These are phyloP conservation scores for Xylaria sp. DNA, from an alignment of 2,329 filamentous ascomycete species.

Conservation along the genomic window DNA sequence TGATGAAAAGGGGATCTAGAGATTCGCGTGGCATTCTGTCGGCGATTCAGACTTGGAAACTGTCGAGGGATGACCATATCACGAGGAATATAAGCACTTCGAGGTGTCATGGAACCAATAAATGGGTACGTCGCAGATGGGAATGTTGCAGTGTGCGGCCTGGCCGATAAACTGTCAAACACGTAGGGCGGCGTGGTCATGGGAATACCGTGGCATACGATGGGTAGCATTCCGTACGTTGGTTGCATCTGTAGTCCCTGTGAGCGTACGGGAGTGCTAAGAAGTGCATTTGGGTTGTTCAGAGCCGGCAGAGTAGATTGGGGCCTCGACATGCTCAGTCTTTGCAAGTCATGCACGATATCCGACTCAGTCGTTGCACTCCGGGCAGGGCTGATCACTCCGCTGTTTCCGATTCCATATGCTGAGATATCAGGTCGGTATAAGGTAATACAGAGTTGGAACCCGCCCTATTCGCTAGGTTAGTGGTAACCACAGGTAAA, in stretches of 20 bases:
- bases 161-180: slow-evolving; percentile 42
- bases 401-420: slow-evolving; percentile 26
- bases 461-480: slow-evolving; percentile 32
- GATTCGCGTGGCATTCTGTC: slow-evolving; percentile 56
- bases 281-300: slow-evolving; percentile 31
- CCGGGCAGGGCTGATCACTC: slow-evolving; percentile 32
- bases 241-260: slow-evolving; percentile 39
- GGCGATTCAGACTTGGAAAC: slow-evolving; percentile 48
- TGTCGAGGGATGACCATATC: slow-evolving; percentile 50
- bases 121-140: slow-evolving; percentile 37
- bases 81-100: slow-evolving; percentile 34
- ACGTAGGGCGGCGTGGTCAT: slow-evolving; percentile 41
- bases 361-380: slow-evolving; percentile 33
- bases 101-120: slow-evolving; percentile 35
- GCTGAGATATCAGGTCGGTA: slow-evolving; percentile 40
- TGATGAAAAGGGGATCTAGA: slow-evolving; percentile 54
- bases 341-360: slow-evolving; percentile 36
- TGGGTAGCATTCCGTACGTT: slow-evolving; percentile 46
- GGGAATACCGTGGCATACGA: slow-evolving; percentile 44
- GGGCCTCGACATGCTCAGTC: slow-evolving; percentile 36
- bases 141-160: slow-evolving; percentile 39
- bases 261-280: slow-evolving; percentile 35
- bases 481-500: background rate
- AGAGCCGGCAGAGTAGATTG: slow-evolving; percentile 32
- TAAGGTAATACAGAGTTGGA: slow-evolving; percentile 39